Base-by-base conservation (phyloP, 495 filamentous ascomycete species). In the Trichoderma gamsii region DNA sequence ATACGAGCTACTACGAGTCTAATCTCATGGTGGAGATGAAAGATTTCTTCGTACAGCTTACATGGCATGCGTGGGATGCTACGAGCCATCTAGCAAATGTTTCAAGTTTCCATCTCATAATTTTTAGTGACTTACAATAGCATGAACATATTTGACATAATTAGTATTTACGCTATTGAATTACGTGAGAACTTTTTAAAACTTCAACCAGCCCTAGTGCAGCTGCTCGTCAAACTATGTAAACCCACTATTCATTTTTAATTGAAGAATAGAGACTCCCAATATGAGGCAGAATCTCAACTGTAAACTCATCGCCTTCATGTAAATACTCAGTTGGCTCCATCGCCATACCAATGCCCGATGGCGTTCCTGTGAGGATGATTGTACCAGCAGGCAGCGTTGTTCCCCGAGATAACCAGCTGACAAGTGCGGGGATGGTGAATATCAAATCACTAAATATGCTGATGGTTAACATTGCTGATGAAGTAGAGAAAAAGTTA, bases 341-440 rank as follows among this genome's bases (percentile, higher is more conserved):
- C 51, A 56, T 56, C n/a, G 51, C 51, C 51, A 56, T 56, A 16
- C 76, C 77, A 41, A 79, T 73, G 23, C 75, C 78, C 18, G 73
- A 71, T 4, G 84, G 84, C 27, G 75, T 79, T 15, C 76, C 80
- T 12, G 77, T 79, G 44, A 78, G 71, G 67, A 82, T 77, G 38
- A 79, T 73, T 0, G 73, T 78, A 16, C 78, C 77, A 38, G 72
- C 64, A 3, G 72, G 76, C 43, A 84, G 73, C 21, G 82, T 84
- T 8, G 82, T 83, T 35, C 82, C 80, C 69, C 82, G 78, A 9
- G 80, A 82, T 41, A 82, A 65, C 70, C 82, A 84, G 70, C 76
- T 78, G 13, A 84, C 76, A 32, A 84, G 75, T 70, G 81, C 72
- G 41, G 73, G 68, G 35, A 81, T 76, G 15, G 75, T 76, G 72